Conservation (phyloP, 345 rosid genomes). For the Melaleuca alternifolia region DNA sequence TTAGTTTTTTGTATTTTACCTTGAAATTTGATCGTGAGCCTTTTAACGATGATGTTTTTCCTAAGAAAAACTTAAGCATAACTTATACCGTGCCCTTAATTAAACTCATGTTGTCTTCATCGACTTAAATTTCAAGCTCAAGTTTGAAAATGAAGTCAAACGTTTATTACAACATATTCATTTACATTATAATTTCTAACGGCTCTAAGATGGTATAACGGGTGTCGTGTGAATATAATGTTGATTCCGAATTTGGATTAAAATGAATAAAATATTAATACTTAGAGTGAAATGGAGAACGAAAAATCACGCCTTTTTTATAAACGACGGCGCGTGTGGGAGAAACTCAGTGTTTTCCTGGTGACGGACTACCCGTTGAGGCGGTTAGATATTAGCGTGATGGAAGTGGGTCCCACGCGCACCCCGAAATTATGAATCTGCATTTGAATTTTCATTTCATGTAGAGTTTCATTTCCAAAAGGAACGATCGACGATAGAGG, state of each 20-base stretch:
- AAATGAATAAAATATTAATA: background rate
- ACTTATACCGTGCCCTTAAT: background rate
- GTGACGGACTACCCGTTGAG: background rate
- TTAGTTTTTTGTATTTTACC: background rate
- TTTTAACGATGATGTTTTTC: background rate
- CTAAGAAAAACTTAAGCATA: background rate
- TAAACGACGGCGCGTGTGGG: background rate
- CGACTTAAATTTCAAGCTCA: background rate
- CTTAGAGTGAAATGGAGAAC: background rate
- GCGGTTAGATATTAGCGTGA: background rate
- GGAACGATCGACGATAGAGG: background rate
- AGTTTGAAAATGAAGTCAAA: background rate
- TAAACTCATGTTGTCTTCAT: background rate
- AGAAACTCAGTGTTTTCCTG: background rate
- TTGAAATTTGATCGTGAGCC: background rate
- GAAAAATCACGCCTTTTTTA: background rate
- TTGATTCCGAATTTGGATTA: background rate
- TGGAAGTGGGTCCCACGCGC: background rate
- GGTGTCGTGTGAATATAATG: accelerated
- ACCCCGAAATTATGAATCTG: background rate
- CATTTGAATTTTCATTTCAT: conserved; percentile 2
- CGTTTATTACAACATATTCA: background rate
- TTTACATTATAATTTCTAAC: accelerated
- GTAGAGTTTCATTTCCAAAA: background rate
- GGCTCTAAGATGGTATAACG: accelerated